phyloP scores from a whole-genome alignment of 2,329 filamentous ascomycete genomes.

The Fusarium palustre region DNA sequence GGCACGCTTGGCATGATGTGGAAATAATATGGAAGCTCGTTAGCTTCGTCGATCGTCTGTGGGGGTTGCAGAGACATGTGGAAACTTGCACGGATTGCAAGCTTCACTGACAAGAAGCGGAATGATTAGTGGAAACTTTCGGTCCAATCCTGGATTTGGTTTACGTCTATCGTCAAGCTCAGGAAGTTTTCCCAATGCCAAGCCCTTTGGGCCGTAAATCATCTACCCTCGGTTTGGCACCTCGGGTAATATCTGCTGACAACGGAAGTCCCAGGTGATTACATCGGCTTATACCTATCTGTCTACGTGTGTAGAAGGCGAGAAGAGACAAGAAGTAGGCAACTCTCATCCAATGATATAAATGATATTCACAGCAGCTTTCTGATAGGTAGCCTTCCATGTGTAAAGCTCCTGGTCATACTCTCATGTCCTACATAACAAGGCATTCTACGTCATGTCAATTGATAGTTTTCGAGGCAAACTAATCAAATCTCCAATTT shows the following conservation, averaged over 20 bases:
- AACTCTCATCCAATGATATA: not conserved
- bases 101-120: conserved; percentile 14
- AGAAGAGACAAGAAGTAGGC: not conserved
- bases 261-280: not conserved
- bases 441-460: conserved; percentile 1
- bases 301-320: not conserved
- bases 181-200: conserved; percentile 13
- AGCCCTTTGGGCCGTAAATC: conserved; percentile 8
- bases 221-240: conserved; percentile 13
- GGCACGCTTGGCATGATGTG: conserved; percentile 20
- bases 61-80: conserved; percentile 32
- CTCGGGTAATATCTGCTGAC: not conserved
- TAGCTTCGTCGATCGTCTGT: conserved; percentile 30
- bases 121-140: conserved; percentile 21
- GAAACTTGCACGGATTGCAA: conserved; percentile 19
- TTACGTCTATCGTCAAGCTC: conserved; percentile 19
- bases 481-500: not conserved
- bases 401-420: not conserved
- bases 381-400: not conserved
- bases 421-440: not conserved
- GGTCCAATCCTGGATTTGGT: not conserved
- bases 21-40: conserved; percentile 19
- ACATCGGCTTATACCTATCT: not conserved
- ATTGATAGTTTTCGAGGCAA: not conserved
- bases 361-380: not conserved